phyloP scores from a whole-genome alignment of 345 rosid genomes.

The Brassica cretica region DNA sequence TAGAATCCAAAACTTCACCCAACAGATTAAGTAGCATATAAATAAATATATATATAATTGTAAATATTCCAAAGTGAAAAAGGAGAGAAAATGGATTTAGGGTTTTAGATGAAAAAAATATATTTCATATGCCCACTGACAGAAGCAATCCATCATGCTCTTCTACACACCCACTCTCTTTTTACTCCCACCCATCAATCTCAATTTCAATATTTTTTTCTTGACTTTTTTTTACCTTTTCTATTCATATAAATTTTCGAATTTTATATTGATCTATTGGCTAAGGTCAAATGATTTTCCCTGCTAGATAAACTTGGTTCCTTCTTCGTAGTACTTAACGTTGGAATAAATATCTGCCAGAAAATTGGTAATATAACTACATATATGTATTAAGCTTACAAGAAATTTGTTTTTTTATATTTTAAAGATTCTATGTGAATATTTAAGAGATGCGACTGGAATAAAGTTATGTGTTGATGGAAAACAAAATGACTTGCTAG shows the following conservation, averaged over 20 bases:
- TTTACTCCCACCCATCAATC: constrained; percentile 39
- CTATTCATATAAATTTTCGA: neutral
- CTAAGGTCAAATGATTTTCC: neutral
- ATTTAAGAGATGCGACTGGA: constrained; percentile 1
- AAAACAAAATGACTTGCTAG: neutral
- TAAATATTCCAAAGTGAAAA: neutral
- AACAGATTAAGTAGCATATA: constrained; percentile 12
- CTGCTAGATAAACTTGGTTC: neutral
- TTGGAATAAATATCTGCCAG: neutral
- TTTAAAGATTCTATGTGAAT: neutral
- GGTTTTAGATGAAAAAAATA: constrained; percentile 21
- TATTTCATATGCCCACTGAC: constrained; percentile 42
- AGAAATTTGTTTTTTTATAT: neutral
- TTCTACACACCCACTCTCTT: constrained; percentile 30
- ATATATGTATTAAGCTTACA: neutral
- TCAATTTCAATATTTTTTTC: constrained; percentile 8
- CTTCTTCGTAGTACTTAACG: neutral
- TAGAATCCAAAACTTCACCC: constrained; percentile 19
- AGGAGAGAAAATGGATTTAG: constrained; percentile 16
- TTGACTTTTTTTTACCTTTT: neutral
- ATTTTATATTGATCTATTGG: neutral
- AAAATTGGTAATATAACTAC: no score
- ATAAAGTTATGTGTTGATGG: neutral
- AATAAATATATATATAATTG: neutral
- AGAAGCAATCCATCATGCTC: constrained; percentile 44